These are phyloP conservation scores for Lodderomyces orthopsilosis DNA, from an alignment of 1,139 yeast genomes.

Conservation along the genomic window DNA sequence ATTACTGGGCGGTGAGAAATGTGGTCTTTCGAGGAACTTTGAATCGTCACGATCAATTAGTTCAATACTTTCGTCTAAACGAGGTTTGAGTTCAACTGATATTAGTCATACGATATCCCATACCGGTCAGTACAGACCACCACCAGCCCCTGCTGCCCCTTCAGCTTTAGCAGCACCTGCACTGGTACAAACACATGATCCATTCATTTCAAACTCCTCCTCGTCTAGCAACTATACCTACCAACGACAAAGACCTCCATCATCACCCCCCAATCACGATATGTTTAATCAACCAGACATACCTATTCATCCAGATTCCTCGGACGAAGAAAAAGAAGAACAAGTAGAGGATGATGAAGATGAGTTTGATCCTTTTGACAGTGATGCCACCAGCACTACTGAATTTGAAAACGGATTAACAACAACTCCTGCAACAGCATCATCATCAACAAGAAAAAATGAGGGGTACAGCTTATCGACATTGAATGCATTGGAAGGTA, in stretches of 20 bases:
- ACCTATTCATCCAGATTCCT: background rate
- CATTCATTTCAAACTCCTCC: background rate
- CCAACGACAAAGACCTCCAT: background rate
- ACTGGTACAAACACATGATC: background rate
- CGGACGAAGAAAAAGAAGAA: slow-evolving; percentile 8
- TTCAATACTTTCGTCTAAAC: background rate
- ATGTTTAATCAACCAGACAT: slow-evolving; percentile 8
- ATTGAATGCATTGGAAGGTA: slow-evolving; percentile 11
- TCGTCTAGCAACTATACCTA: background rate
- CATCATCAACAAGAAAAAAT: slow-evolving; percentile 2
- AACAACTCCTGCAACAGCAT: too few relatives aligned
- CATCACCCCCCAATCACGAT: background rate
- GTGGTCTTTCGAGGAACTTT: slow-evolving; percentile 7
- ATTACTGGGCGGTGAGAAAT: slow-evolving; percentile 4
- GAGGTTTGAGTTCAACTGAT: background rate
- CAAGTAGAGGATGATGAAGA: background rate
- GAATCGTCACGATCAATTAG: slow-evolving; percentile 7
- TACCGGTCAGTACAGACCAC: slow-evolving; percentile 1
- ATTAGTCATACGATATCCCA: background rate
- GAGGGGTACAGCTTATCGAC: slow-evolving; percentile 9
- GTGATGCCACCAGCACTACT: background rate
- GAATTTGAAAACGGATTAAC: background rate
- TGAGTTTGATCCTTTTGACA: background rate
- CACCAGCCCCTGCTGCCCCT: slow-evolving; percentile 1
- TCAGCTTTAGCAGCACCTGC: background rate